These are phyloP conservation scores for Candida rishiriensis DNA, from an alignment of 805 yeast genomes.

Conservation along the genomic window DNA sequence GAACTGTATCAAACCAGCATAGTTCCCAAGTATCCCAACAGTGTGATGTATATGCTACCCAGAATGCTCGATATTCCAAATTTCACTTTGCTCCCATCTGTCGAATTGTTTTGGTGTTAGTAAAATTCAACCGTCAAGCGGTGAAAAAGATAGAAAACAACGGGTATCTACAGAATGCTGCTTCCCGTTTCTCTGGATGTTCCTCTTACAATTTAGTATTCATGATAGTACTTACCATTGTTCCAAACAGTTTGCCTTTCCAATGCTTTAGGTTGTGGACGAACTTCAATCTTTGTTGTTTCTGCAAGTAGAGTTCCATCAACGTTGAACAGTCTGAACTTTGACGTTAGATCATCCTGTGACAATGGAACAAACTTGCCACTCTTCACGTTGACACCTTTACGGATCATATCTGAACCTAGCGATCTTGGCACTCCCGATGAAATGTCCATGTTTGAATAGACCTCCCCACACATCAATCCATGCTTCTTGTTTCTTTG, in stretches of 20 bases:
- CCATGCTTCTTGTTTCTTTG: not conserved
- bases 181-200: not conserved
- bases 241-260: slow-evolving; percentile 13
- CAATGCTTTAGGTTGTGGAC: slow-evolving; percentile 21
- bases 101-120: not conserved
- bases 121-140: too few species aligned
- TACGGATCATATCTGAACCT: slow-evolving; percentile 40
- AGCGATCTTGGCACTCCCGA: slow-evolving; percentile 40
- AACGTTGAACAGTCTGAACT: slow-evolving; percentile 37
- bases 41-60: not conserved
- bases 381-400: slow-evolving; percentile 42
- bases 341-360: slow-evolving; percentile 39
- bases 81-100: not conserved
- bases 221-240: slow-evolving; percentile 16
- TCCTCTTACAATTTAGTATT: not conserved
- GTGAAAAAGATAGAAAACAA: too few species aligned
- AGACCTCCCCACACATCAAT: slow-evolving; percentile 34
- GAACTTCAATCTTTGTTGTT: slow-evolving; percentile 21
- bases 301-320: slow-evolving; percentile 35
- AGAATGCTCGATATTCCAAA: not conserved
- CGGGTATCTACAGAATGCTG: too few species aligned
- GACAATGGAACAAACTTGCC: slow-evolving; percentile 49
- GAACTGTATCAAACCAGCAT: too few species aligned
- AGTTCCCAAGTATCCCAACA: not conserved
- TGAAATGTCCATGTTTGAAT: slow-evolving; percentile 39